Percentiles rank a stretch among this genome's conserved stretches.
These are phyloP conservation scores for Ganoderma boninense DNA, from an alignment of 1,284 basidiomycete species.

Conservation along the genomic window DNA sequence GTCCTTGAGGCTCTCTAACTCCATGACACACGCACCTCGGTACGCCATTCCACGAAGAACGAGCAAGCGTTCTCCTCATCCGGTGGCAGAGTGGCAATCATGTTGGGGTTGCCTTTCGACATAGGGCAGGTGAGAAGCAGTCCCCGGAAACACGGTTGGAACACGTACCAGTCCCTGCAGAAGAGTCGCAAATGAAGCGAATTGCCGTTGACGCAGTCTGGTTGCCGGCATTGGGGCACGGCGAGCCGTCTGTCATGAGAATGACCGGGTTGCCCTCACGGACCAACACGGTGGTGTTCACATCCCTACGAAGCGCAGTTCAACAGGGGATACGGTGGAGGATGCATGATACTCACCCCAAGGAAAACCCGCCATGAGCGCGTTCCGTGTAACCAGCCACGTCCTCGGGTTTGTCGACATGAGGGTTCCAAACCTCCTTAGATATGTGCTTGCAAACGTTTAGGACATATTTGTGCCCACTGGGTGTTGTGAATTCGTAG, in stretches of 20 bases:
- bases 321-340: background rate
- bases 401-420: constrained; percentile 58
- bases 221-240: constrained; percentile 57
- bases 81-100: constrained; percentile 68
- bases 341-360: constrained; percentile 60
- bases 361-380: constrained; percentile 72
- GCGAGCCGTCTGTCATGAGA: constrained; percentile 65
- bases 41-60: constrained; percentile 79
- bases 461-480: constrained; percentile 57
- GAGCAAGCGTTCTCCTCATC: constrained; percentile 70
- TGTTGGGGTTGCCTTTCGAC: constrained; percentile 55
- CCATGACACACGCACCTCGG: constrained; percentile 55
- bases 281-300: constrained; percentile 67
- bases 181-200: constrained; percentile 73
- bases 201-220: constrained; percentile 67
- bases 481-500: constrained; percentile 59
- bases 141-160: constrained; percentile 8
- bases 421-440: constrained; percentile 64
- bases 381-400: constrained; percentile 70
- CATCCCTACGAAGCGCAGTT: constrained; percentile 48
- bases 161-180: constrained; percentile 55
- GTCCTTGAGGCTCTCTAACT: constrained; percentile 9
- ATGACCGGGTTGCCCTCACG: constrained; percentile 56
- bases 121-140: background rate
- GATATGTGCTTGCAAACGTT: constrained; percentile 70